A percentile compares a stretch with the other conserved stretches of the same genome.
Conservation (phyloP, 306 rosid species). For the Vicia sativa region DNA sequence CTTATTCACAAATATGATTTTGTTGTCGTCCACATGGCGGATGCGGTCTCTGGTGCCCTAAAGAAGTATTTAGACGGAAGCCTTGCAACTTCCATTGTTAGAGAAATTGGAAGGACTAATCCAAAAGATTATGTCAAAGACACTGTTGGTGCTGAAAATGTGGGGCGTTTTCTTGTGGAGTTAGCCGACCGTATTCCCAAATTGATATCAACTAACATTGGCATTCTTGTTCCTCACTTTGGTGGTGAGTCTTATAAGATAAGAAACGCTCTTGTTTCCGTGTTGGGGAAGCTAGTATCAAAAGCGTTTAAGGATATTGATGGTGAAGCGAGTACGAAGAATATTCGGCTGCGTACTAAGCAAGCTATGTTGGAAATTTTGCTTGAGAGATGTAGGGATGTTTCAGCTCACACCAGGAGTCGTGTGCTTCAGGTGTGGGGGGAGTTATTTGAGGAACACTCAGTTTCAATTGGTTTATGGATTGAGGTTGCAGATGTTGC, state of each 20-base stretch:
- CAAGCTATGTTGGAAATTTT: conserved; percentile 97
- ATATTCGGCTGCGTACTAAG: conserved; percentile 84
- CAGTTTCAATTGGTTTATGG: conserved; percentile 97
- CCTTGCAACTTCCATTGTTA: conserved; percentile 69
- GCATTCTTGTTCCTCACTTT: conserved; percentile 86
- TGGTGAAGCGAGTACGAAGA: conserved; percentile 75
- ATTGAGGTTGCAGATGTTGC: conserved; percentile 85
- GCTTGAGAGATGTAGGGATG: conserved; percentile 97
- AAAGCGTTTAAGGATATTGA: conserved; percentile 86
- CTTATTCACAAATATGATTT: conserved; percentile 89
- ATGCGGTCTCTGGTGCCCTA: conserved; percentile 74
- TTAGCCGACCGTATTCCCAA: conserved; percentile 91
- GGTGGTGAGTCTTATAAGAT: conserved; percentile 97
- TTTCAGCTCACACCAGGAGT: conserved; percentile 94
- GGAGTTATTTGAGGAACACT: conserved; percentile 87
- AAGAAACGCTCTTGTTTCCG: conserved; percentile 85
- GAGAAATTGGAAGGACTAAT: conserved; percentile 92
- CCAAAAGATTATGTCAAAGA: conserved; percentile 91
- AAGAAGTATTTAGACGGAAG: conserved; percentile 90
- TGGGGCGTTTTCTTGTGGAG: conserved; percentile 87
- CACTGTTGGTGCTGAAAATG: conserved; percentile 86
- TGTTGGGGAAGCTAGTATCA: conserved; percentile 78
- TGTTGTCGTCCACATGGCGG: conserved; percentile 83
- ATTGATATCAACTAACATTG: conserved; percentile 81
- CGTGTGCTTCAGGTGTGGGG: conserved; percentile 98